phyloP scores from a whole-genome alignment of 306 rosid genomes.

The Lotus japonicus region DNA sequence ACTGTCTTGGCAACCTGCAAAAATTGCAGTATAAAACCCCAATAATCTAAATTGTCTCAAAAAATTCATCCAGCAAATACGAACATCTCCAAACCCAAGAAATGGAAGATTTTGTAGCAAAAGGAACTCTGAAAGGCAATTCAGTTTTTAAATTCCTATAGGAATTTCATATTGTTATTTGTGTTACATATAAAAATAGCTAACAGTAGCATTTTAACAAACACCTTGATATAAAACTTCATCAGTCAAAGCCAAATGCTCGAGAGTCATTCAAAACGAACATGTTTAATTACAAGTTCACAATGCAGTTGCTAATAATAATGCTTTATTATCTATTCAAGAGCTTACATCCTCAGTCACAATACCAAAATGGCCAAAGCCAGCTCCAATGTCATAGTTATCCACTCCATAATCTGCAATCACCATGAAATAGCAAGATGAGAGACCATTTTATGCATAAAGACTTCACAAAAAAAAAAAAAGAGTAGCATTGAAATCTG shows the following conservation, averaged over 20 bases:
- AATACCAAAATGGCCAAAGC: slow-evolving; percentile 86
- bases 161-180: background rate
- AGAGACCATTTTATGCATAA: slow-evolving; percentile 1
- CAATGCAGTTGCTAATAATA: background rate
- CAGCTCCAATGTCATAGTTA: slow-evolving; percentile 77
- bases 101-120: background rate
- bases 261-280: background rate
- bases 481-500: slow-evolving; percentile 5
- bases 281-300: background rate
- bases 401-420: slow-evolving; percentile 79
- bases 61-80: background rate
- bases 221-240: background rate
- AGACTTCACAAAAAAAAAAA: background rate
- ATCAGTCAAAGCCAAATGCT: background rate
- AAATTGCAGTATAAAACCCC: background rate
- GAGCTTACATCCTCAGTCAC: slow-evolving; percentile 84
- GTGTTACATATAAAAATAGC: background rate
- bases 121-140: background rate
- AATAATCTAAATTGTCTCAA: background rate
- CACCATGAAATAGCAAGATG: background rate
- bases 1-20: slow-evolving; percentile 64
- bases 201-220: background rate
- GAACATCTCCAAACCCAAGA: background rate
- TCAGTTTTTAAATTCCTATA: background rate
- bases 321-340: background rate